These are phyloP conservation scores for Cutaneotrichosporon sp. DNA, from an alignment of 1,284 basidiomycete species.

Conservation along the genomic window DNA sequence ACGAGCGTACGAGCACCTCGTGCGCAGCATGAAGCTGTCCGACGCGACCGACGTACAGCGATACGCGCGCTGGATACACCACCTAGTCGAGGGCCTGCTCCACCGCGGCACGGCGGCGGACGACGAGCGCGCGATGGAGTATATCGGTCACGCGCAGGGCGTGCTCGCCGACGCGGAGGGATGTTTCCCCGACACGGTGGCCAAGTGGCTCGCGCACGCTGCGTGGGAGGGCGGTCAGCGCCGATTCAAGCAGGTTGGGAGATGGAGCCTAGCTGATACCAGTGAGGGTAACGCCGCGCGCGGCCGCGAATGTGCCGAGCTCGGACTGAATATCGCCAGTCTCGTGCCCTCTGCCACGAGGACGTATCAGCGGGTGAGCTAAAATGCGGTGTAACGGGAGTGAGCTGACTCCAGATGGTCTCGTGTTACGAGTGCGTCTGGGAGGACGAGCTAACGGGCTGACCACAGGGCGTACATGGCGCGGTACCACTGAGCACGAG, in stretches of 20 bases:
- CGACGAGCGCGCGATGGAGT: background rate
- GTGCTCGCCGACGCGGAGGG: background rate
- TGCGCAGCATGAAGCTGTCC: background rate
- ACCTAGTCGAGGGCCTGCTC: constrained; percentile 4
- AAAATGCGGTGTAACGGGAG: no score
- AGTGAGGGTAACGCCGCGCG: background rate
- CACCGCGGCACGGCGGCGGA: constrained; percentile 4
- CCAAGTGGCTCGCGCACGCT: no score
- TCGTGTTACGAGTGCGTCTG: constrained; percentile 1
- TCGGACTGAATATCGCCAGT: background rate
- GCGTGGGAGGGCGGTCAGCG: no score
- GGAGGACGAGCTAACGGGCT: no score
- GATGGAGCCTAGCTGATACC: no score
- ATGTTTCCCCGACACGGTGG: no score
- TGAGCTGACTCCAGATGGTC: constrained; percentile 7
- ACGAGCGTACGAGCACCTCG: constrained; percentile 1
- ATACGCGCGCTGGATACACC: constrained; percentile 6
- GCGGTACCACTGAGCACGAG: no score
- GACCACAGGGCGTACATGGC: background rate
- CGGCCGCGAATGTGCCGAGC: background rate
- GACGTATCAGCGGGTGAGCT: background rate
- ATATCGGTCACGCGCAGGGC: background rate
- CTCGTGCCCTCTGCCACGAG: background rate
- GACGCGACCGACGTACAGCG: background rate
- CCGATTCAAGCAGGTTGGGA: no score